Evolutionary conservation across 352 stramenopile species (phyloP), one percentile per base, ranked within the genome.

Genomic region (Phytophthora agathidicida): DNA sequence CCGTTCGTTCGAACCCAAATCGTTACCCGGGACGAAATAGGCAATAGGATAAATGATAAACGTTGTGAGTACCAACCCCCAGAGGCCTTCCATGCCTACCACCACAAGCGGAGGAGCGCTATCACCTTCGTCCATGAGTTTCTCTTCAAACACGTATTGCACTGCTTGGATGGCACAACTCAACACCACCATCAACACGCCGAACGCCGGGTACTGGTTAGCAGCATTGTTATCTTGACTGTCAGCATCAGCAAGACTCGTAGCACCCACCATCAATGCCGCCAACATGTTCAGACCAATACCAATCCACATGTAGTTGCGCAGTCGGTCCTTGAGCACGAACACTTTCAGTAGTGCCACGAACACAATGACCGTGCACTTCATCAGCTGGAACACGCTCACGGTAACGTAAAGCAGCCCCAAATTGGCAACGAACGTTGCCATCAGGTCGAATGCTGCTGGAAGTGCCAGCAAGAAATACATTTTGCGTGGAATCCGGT

Each of bases 71-170:
- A 98, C 8, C 1, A 97, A 86, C 0, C 97, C 97, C 97, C 97
- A 99, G 5, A 99, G 65, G 20, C 97, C 97, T 71, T 99, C 96
- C 93, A 99, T 98, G 19, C 96, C 96, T 50, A 95, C 83, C 23
- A 95, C 86, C 2, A 99, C 94, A 13, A 99, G 77, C 26, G 97
- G 85, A 24, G 96, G 94, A 27, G 94, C 91, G 44, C 86, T 93
- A 47, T 96, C 82, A 46, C 94, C 91, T 66, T 98, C 94, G 49
- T 93, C 93, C 92, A 99, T 98, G 30, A 98, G 86, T 73, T 98
- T 98, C 75, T 99, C 96, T 64, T 99, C 96, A 61, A 98, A 98
- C 22, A 98, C 96, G 77, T 98, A 99, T 60, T 99, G 95, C 20
- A 97, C 73, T 2, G 91, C 89, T 68, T 98, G 94, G 7, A 98